phyloP scores from a whole-genome alignment of 371 early-diverging fungal species.

The Chytridium lagenaria region DNA sequence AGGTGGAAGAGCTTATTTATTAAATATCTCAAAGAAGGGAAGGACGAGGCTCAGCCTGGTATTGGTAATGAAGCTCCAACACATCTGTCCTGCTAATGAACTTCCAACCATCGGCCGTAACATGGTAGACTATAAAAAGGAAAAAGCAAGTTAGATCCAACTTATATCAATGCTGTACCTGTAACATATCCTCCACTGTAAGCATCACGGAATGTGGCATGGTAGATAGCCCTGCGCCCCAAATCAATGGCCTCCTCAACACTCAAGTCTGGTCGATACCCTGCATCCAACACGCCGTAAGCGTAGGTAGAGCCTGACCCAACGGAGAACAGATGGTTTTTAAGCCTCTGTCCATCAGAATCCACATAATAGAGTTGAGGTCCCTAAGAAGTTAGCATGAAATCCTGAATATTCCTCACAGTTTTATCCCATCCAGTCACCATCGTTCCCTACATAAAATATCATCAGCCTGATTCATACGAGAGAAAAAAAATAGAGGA shows the following conservation, averaged over 20 bases:
- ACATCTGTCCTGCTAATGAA: slow-evolving; percentile 88
- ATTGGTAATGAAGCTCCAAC: slow-evolving; percentile 77
- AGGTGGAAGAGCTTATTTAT: too few relatives aligned
- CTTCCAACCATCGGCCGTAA: slow-evolving; percentile 91
- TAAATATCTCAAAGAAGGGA: slow-evolving; percentile 11
- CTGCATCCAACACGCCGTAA: slow-evolving; percentile 93
- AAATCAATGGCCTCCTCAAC: slow-evolving; percentile 96
- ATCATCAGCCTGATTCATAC: too few relatives aligned
- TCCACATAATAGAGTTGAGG: slow-evolving; percentile 99
- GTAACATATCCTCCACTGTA: slow-evolving; percentile 97
- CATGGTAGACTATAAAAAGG: slow-evolving; percentile 81
- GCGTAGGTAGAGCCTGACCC: slow-evolving; percentile 55
- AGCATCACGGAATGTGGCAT: slow-evolving; percentile 99
- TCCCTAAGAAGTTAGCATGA: slow-evolving; percentile 60
- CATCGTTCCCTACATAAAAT: slow-evolving; percentile 99
- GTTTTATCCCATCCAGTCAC: slow-evolving; percentile 99
- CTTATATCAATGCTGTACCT: slow-evolving; percentile 49
- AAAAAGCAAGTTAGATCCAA: background rate
- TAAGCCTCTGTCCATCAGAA: slow-evolving; percentile 93
- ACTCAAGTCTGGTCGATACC: slow-evolving; percentile 88
- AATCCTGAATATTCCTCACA: slow-evolving; percentile 42
- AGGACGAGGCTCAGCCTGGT: slow-evolving; percentile 8
- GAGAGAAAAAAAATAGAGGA: too few relatives aligned
- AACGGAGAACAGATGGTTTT: slow-evolving; percentile 90
- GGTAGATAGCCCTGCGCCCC: slow-evolving; percentile 96